phyloP scores from a whole-genome alignment of 164 flowering plant species.

The Amborella trichopoda region DNA sequence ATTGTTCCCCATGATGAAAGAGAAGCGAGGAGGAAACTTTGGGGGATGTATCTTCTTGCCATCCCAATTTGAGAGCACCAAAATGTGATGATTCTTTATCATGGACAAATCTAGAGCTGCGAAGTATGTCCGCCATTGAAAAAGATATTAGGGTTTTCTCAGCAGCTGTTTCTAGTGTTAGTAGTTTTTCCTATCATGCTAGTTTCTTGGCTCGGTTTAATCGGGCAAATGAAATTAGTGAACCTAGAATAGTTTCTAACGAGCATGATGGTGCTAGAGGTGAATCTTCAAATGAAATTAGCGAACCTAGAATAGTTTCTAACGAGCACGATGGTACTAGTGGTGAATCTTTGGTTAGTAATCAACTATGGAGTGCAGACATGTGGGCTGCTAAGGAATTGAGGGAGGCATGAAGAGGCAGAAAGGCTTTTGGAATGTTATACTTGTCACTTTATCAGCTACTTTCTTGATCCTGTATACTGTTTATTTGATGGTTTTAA shows the following conservation, averaged over 20 bases:
- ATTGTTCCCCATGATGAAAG: conserved; percentile 14
- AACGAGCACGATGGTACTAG: conserved; percentile 2
- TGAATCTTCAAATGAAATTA: conserved; percentile 5
- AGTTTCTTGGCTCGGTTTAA: conserved; percentile 36
- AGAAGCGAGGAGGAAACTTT: no score
- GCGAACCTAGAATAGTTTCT: conserved; percentile 11
- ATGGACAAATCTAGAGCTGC: conserved; percentile 57
- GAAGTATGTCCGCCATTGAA: conserved; percentile 14
- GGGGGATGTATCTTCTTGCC: conserved; percentile 35
- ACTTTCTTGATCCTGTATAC: no score
- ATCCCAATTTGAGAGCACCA: conserved; percentile 64
- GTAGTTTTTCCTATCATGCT: conserved; percentile 65
- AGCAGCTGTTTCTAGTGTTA: conserved; percentile 40
- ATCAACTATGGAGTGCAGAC: conserved; percentile 47
- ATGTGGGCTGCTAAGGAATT: conserved; percentile 89
- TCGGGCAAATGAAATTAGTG: no score
- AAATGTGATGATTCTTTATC: conserved; percentile 55
- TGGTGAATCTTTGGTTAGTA: conserved; percentile 16
- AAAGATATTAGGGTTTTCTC: conserved; percentile 38
- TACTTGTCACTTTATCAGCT: conserved; percentile 4
- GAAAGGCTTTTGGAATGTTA: conserved; percentile 75
- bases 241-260: no score
- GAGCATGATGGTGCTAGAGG: conserved; percentile 16
- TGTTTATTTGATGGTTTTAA: no score
- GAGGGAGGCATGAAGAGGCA: conserved; percentile 87